Base-by-base conservation (phyloP, 305 asterid species). In the Striga hermonthica region DNA sequence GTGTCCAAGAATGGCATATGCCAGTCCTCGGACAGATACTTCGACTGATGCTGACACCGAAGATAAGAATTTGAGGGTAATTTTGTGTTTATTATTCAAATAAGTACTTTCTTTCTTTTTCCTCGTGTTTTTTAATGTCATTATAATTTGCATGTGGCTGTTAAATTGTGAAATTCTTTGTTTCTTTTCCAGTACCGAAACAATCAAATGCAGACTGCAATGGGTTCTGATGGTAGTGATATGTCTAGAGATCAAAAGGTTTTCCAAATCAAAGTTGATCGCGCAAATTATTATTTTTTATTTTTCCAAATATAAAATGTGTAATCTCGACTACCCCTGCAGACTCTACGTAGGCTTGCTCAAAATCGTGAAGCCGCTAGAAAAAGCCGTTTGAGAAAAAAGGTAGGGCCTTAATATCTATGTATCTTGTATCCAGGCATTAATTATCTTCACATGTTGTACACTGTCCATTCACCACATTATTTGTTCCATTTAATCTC, bases 361-460 rank as follows among this genome's bases (percentile, higher is more conserved):
- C 95, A 86, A 72, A 86, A 86, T 69, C 95, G 95, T 47, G 91
- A 86, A 79, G 95, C 95, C 67, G 95, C 95, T 16, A 79, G 95
- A 60, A 86, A 86, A 75, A 86, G 95, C 62, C 78, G 95, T 28
- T 61, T 86, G 83, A 82, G 95, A 64, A 86, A 86, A 68, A 86
- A 86, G 74, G 95, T 82, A 76, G 40, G 72, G 60, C 54, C 57
- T 68, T 3, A 13, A 37, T 5, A 14, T 14, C 15, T 6, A 52
- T 3, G 52, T 64, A 4, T 34, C 31, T 22, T 22, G 13, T 39
- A 68, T 16, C 67, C 70, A 47, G 31, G 12, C 48, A 60, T 58
- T 62, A 9, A 16, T 39, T 59, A 13, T 39, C 71, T 36, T 62
- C 73, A 56, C 61, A 43, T 60, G 58, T 2, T 64, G 31, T 45